Evolutionary conservation across 2,329 filamentous ascomycete species (phyloP).

Genomic region (Fusarium sp.): DNA sequence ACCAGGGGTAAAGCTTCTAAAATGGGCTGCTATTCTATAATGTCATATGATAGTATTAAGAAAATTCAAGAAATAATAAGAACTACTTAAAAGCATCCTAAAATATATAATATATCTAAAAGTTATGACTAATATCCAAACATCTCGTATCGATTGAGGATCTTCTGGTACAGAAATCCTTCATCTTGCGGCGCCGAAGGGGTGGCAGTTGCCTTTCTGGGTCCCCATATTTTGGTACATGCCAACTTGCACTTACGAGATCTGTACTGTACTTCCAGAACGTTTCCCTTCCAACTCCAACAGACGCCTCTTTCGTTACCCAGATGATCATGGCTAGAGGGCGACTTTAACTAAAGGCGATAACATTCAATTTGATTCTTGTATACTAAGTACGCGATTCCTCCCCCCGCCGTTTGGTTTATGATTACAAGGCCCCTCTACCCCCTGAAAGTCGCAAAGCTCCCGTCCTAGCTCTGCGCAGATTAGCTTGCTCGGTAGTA

Average conservation of each 20-base stretch:
- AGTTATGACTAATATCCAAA: not conserved
- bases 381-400: conserved; percentile 44
- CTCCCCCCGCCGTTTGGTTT: not conserved
- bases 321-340: conserved; percentile 39
- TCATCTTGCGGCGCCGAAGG: conserved; percentile 9
- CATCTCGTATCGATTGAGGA: not conserved
- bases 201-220: conserved; percentile 37
- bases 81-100: not conserved
- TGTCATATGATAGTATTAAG: not conserved
- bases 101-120: not conserved
- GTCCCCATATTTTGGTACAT: conserved; percentile 41
- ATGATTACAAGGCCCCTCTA: conserved; percentile 1
- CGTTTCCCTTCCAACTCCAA: conserved; percentile 41
- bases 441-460: conserved; percentile 41
- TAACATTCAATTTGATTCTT: conserved; percentile 36
- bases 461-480: conserved; percentile 34
- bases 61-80: not conserved
- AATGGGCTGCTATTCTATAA: no score
- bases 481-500: conserved; percentile 39
- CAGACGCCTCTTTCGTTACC: conserved; percentile 25
- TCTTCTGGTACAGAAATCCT: conserved; percentile 11
- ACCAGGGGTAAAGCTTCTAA: not conserved
- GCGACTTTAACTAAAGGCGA: conserved; percentile 28
- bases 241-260: conserved; percentile 47
- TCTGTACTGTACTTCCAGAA: conserved; percentile 45